These are phyloP conservation scores for Phytophthora pseudosyringae DNA, from an alignment of 352 stramenopile genomes.

Conservation along the genomic window DNA sequence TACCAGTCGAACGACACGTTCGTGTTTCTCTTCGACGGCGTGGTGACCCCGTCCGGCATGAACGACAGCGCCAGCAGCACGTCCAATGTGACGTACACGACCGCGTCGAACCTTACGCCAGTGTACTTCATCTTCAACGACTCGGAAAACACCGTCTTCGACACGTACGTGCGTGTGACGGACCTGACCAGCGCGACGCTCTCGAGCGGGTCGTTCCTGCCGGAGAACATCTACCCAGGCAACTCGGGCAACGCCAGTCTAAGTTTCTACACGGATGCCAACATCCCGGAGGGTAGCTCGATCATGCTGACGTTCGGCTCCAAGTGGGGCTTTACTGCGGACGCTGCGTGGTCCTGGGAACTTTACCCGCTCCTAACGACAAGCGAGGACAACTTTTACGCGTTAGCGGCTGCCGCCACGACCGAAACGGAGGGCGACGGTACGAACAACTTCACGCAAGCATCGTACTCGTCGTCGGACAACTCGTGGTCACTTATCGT, in stretches of 20 bases:
- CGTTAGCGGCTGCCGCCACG: slow-evolving; percentile 12
- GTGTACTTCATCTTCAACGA: slow-evolving; percentile 85
- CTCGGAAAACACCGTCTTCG: slow-evolving; percentile 69
- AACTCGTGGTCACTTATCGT: slow-evolving; percentile 70
- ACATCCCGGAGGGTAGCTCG: slow-evolving; percentile 53
- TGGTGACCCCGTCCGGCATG: slow-evolving; percentile 66
- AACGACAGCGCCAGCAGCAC: slow-evolving; percentile 40
- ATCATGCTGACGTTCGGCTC: slow-evolving; percentile 65
- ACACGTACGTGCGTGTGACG: slow-evolving; percentile 67
- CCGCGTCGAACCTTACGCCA: slow-evolving; percentile 58
- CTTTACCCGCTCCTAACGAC: slow-evolving; percentile 24
- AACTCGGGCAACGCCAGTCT: slow-evolving; percentile 81
- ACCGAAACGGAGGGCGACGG: not conserved
- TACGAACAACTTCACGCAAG: slow-evolving; percentile 38
- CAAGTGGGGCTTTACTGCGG: slow-evolving; percentile 67
- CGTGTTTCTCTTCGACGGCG: slow-evolving; percentile 65
- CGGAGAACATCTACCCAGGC: slow-evolving; percentile 86
- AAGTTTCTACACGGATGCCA: slow-evolving; percentile 76
- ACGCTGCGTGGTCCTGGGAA: slow-evolving; percentile 65
- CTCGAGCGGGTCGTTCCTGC: slow-evolving; percentile 78
- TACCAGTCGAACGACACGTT: slow-evolving; percentile 71
- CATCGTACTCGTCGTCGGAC: slow-evolving; percentile 31
- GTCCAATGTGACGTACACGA: slow-evolving; percentile 54
- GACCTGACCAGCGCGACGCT: slow-evolving; percentile 53
- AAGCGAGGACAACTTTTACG: slow-evolving; percentile 21